A percentile compares a stretch with the other conserved stretches of the same genome.
Conservation (phyloP, 495 filamentous ascomycete species). For the Neohortaea acidophila region DNA sequence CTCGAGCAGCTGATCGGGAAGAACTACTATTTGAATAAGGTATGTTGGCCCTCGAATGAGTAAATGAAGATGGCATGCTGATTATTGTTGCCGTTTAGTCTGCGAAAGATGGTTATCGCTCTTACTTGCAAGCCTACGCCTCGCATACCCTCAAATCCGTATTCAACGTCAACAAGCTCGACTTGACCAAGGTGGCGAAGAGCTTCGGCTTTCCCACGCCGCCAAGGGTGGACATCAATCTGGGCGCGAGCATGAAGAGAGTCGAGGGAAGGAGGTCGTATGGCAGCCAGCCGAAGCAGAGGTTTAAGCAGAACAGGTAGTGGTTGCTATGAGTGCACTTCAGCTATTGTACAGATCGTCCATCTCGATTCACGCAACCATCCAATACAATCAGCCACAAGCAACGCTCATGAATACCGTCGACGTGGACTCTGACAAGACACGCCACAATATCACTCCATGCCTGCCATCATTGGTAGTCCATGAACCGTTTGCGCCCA, state of each 20-base stretch:
- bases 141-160: constrained; percentile 78
- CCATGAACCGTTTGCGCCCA: too few species aligned
- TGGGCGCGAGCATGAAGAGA: constrained; percentile 77
- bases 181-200: constrained; percentile 86
- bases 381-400: too few species aligned
- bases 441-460: too few species aligned
- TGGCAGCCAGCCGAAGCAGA: constrained; percentile 50
- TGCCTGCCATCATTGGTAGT: too few species aligned
- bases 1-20: constrained; percentile 83
- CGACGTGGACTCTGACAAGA: too few species aligned
- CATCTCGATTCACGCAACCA: too few species aligned
- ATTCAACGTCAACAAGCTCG: constrained; percentile 86
- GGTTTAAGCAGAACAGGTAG: too few species aligned
- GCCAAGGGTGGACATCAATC: constrained; percentile 76
- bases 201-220: constrained; percentile 79
- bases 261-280: constrained; percentile 59
- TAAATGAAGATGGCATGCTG: too few species aligned
- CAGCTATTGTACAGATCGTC: too few species aligned
- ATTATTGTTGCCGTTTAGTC: too few species aligned
- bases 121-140: constrained; percentile 89
- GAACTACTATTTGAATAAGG: constrained; percentile 94
- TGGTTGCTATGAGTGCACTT: too few species aligned
- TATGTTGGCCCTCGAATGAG: constrained; percentile 23
- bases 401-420: too few species aligned
- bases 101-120: constrained; percentile 57